These are phyloP conservation scores for Hymenoscyphus scutula DNA, from an alignment of 2,329 filamentous ascomycete species.

Conservation along the genomic window DNA sequence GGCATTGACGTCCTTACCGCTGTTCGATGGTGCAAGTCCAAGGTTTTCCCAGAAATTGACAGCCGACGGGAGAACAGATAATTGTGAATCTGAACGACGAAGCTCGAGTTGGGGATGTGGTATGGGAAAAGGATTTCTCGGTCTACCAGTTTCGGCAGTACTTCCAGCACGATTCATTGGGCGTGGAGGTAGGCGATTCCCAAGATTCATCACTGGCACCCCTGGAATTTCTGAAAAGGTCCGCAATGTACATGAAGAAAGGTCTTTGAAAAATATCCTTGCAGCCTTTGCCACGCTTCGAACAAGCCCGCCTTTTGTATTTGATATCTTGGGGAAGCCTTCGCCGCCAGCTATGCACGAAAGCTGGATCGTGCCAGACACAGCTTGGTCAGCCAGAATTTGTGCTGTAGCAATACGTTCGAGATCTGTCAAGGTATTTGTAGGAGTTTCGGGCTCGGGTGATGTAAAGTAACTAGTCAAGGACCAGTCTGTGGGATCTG, in stretches of 20 bases:
- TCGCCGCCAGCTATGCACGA: conserved; percentile 17
- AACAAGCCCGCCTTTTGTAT: conserved; percentile 35
- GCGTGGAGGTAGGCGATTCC: conserved; percentile 44
- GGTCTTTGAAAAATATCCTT: conserved; percentile 46
- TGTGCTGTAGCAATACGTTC: conserved; percentile 67
- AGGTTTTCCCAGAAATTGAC: conserved; percentile 80
- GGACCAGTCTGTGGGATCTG: conserved; percentile 39
- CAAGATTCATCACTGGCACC: conserved; percentile 51
- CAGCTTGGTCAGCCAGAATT: conserved; percentile 68
- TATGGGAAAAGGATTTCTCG: conserved; percentile 59
- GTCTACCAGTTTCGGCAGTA: conserved; percentile 37
- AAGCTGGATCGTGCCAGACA: conserved; percentile 46
- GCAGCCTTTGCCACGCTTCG: conserved; percentile 45
- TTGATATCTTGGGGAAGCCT: conserved; percentile 14
- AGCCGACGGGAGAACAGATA: conserved; percentile 73
- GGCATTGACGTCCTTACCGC: conserved; percentile 67
- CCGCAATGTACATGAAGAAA: conserved; percentile 44
- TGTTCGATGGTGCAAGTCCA: conserved; percentile 68
- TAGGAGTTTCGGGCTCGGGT: conserved; percentile 47
- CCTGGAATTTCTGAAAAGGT: conserved; percentile 57
- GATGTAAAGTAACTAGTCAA: conserved; percentile 58
- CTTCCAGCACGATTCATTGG: conserved; percentile 29
- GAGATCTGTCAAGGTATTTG: conserved; percentile 45
- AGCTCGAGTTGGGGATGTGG: conserved; percentile 70
- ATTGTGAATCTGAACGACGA: conserved; percentile 63